phyloP scores from a whole-genome alignment of 805 yeast species.

The Suhomyces vadensis region DNA sequence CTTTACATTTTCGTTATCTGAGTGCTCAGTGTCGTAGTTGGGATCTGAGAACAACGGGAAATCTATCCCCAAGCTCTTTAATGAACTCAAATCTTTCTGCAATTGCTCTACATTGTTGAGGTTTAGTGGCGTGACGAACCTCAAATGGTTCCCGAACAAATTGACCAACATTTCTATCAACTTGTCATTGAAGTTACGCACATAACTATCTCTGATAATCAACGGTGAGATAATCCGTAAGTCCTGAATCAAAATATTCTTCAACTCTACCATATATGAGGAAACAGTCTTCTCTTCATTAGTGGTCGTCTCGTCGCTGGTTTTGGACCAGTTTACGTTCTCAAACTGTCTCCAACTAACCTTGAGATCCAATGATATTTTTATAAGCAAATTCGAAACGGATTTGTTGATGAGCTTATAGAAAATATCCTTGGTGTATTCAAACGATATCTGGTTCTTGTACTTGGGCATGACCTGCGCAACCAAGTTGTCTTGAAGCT shows the following conservation, averaged over 20 bases:
- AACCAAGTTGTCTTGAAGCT: constrained; percentile 63
- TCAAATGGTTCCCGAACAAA: constrained; percentile 57
- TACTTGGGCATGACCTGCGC: constrained; percentile 39
- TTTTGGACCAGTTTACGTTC: constrained; percentile 64
- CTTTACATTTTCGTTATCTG: constrained; percentile 8
- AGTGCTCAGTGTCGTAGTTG: constrained; percentile 24
- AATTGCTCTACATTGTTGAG: constrained; percentile 69
- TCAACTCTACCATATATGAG: constrained; percentile 62
- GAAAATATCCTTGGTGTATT: constrained; percentile 54
- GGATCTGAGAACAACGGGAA: constrained; percentile 47
- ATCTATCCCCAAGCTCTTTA: constrained; percentile 54
- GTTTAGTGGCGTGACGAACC: constrained; percentile 63
- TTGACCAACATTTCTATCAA: constrained; percentile 63
- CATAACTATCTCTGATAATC: constrained; percentile 68
- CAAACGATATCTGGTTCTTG: constrained; percentile 51
- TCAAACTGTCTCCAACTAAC: constrained; percentile 86
- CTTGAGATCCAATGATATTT: constrained; percentile 60
- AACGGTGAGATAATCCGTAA: constrained; percentile 52
- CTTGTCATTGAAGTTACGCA: constrained; percentile 73
- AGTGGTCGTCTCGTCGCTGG: constrained; percentile 19
- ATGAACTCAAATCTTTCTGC: constrained; percentile 64
- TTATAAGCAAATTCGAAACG: constrained; percentile 53
- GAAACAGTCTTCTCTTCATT: constrained; percentile 73
- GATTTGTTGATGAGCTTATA: constrained; percentile 59
- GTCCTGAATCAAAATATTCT: constrained; percentile 45